phyloP scores from a whole-genome alignment of 768 basidiomycete genomes.

The Omphalotus guepiniiformis region DNA sequence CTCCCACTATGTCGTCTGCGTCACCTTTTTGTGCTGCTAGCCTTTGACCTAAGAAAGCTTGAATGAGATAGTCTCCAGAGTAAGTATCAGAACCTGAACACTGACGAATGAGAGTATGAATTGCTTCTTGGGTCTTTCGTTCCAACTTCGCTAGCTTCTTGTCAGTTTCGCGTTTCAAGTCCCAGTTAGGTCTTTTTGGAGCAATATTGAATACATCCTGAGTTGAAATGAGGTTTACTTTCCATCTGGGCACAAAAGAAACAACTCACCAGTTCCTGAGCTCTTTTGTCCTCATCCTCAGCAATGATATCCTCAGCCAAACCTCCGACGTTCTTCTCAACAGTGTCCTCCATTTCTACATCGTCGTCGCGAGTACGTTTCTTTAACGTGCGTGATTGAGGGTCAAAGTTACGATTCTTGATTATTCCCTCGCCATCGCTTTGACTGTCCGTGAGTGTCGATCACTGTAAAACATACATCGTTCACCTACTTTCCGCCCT shows the following conservation, averaged over 20 bases:
- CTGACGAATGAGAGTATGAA: slow-evolving; percentile 91
- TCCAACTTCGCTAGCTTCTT: slow-evolving; percentile 88
- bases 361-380: slow-evolving; percentile 57
- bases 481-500: slow-evolving; percentile 46
- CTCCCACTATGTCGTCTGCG: slow-evolving; percentile 75
- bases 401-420: slow-evolving; percentile 85
- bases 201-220: slow-evolving; percentile 97
- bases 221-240: slow-evolving; percentile 11
- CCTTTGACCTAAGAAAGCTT: slow-evolving; percentile 55
- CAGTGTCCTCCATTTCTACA: slow-evolving; percentile 68
- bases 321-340: slow-evolving; percentile 82
- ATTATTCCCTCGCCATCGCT: slow-evolving; percentile 44
- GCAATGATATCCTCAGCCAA: slow-evolving; percentile 79
- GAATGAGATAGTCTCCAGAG: slow-evolving; percentile 2
- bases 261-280: slow-evolving; percentile 77
- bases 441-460: slow-evolving; percentile 10
- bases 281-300: slow-evolving; percentile 81
- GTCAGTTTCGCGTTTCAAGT: slow-evolving; percentile 90
- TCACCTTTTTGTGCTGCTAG: slow-evolving; percentile 76
- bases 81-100: slow-evolving; percentile 12
- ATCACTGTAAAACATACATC: neutral
- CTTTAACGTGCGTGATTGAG: slow-evolving; percentile 73
- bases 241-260: neutral
- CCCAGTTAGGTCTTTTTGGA: slow-evolving; percentile 96
- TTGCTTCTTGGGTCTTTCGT: slow-evolving; percentile 85